Evolutionary conservation across 805 yeast species (phyloP).

Genomic region (Starmera quercuum): DNA sequence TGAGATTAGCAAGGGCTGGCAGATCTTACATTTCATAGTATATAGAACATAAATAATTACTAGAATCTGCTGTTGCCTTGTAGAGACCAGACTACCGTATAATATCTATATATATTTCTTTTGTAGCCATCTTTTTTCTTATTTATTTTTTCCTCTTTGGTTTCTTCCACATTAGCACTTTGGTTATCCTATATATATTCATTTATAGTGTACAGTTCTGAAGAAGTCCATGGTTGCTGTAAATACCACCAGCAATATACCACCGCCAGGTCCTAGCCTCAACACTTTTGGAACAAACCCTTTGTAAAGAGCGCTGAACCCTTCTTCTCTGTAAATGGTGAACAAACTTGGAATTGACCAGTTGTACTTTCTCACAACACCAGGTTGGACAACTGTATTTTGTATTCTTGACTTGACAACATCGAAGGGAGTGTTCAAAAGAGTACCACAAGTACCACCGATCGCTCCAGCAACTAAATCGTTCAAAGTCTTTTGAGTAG

Average conservation of each 20-base stretch:
- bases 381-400: conserved; percentile 54
- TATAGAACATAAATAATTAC: too few relatives aligned
- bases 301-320: conserved; percentile 83
- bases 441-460: conserved; percentile 97
- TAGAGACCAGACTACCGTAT: too few relatives aligned
- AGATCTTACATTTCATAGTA: conserved; percentile 43
- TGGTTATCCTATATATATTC: neutral
- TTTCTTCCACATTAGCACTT: neutral
- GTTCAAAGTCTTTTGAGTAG: conserved; percentile 71
- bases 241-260: conserved; percentile 94
- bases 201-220: conserved; percentile 33
- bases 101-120: too few relatives aligned
- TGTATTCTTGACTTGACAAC: conserved; percentile 97
- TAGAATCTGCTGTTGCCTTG: too few relatives aligned
- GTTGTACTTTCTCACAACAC: conserved; percentile 78
- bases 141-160: neutral
- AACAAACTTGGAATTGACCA: conserved; percentile 84
- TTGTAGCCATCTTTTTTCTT: too few relatives aligned
- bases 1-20: conserved; percentile 54
- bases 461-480: conserved; percentile 89
- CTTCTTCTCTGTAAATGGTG: conserved; percentile 82
- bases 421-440: conserved; percentile 93
- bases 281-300: conserved; percentile 96
- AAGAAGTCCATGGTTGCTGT: conserved; percentile 92
- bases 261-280: conserved; percentile 99